Evolutionary conservation across 108 stramenopile species (phyloP).

Genomic region (Pseudonitzschia multistriata): DNA sequence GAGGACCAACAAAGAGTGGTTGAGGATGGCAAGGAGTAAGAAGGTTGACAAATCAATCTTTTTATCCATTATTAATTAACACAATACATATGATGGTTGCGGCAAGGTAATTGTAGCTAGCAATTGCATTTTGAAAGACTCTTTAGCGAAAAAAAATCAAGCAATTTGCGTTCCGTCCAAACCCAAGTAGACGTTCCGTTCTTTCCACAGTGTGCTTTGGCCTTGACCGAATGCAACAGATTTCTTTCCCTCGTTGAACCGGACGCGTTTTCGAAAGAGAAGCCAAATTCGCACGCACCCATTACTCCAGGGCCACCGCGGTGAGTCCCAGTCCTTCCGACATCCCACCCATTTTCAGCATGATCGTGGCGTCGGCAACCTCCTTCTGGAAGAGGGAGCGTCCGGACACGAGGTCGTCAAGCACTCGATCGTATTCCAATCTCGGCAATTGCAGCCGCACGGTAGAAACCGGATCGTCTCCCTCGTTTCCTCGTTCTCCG

Average conservation of each 20-base stretch:
- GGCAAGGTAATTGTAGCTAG: too few species aligned
- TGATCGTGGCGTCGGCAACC: conserved; percentile 36
- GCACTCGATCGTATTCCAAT: conserved; percentile 33
- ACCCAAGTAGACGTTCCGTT: too few species aligned
- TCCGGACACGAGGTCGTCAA: conserved; percentile 5
- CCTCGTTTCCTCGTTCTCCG: not conserved
- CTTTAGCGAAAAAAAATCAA: too few species aligned
- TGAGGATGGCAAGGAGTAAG: too few species aligned
- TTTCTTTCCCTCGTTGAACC: not conserved
- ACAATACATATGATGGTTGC: too few species aligned
- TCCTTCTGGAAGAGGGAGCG: conserved; percentile 19
- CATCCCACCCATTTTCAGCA: conserved; percentile 33
- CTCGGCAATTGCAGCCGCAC: conserved; percentile 24
- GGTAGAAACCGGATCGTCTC: conserved; percentile 7
- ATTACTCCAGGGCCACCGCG: conserved; percentile 21
- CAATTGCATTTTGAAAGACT: too few species aligned
- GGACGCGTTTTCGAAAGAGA: not conserved
- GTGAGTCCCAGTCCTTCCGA: conserved; percentile 25
- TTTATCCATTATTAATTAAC: too few species aligned
- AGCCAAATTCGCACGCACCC: not conserved
- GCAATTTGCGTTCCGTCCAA: too few species aligned
- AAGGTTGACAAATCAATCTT: too few species aligned
- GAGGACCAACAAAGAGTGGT: not conserved
- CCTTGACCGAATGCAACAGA: not conserved
- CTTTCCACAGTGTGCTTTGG: too few species aligned